These are phyloP conservation scores for Candolleomyces eurysporus DNA, from an alignment of 768 basidiomycete genomes.

Conservation along the genomic window DNA sequence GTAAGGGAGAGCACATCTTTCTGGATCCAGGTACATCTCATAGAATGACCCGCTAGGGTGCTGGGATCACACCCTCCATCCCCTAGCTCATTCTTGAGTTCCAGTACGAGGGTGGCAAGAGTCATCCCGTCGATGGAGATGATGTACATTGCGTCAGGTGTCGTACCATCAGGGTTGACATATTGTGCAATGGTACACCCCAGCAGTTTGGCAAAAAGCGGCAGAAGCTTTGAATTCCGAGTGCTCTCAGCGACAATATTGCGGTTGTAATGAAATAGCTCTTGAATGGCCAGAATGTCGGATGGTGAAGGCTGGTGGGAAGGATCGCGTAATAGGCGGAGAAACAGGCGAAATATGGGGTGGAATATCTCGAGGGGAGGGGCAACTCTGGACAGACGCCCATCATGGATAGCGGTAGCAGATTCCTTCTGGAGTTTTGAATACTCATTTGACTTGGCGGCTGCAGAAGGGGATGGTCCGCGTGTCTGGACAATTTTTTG, in stretches of 20 bases:
- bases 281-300: background rate
- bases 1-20: slow-evolving; percentile 1
- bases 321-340: slow-evolving; percentile 13
- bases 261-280: background rate
- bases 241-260: background rate
- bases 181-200: background rate
- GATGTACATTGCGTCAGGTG: background rate
- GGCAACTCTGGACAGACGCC: slow-evolving; percentile 8
- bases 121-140: background rate
- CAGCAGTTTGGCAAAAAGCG: background rate
- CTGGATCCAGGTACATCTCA: slow-evolving; percentile 12
- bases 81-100: slow-evolving; percentile 26
- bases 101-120: slow-evolving; percentile 8
- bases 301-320: background rate
- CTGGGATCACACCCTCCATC: slow-evolving; percentile 27
- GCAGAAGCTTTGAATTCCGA: background rate
- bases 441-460: background rate
- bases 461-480: background rate
- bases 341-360: slow-evolving; percentile 25
- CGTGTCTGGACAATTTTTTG: too few relatives aligned
- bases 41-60: slow-evolving; percentile 25
- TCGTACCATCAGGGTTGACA: background rate
- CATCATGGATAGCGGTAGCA: slow-evolving; percentile 12
- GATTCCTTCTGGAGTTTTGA: background rate
- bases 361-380: slow-evolving; percentile 26